Evolutionary conservation across 148 eudicot genomes (phyloP).

Genomic region (Spergularia bocconei): DNA sequence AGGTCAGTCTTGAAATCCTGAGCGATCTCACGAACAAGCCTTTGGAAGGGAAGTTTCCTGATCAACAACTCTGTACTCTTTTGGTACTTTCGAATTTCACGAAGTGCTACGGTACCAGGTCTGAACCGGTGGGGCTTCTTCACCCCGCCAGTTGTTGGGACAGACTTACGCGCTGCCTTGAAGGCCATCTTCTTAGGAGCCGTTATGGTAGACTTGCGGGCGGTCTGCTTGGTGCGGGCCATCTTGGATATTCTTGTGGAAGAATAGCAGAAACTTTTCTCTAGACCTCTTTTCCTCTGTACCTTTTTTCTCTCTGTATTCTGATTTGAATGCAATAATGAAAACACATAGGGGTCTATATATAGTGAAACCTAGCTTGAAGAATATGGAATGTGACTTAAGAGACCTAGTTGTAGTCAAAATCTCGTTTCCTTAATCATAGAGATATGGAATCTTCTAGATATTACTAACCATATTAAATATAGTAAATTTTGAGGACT

Average conservation of each 20-base stretch:
- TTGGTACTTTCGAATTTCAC: conserved; percentile 13
- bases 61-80: conserved; percentile 10
- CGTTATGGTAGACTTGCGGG: conserved; percentile 3
- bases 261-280: neutral
- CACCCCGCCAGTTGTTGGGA: conserved; percentile 7
- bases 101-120: conserved; percentile 4
- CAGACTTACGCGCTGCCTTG: conserved; percentile 7
- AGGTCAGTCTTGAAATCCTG: conserved; percentile 8
- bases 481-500: neutral
- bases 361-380: conserved; percentile 13
- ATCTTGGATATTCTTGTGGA: neutral
- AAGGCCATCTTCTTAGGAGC: conserved; percentile 7
- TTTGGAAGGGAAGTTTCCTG: conserved; percentile 14
- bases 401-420: conserved; percentile 4
- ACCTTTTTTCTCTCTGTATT: too few relatives aligned
- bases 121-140: conserved; percentile 12
- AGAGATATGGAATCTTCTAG: conserved; percentile 8
- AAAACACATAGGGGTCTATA: neutral
- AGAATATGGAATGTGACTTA: neutral
- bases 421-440: conserved; percentile 1
- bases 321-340: too few relatives aligned
- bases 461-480: neutral
- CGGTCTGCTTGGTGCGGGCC: conserved; percentile 12
- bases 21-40: conserved; percentile 12
- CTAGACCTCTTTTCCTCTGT: neutral